Evolutionary conservation across 2,329 filamentous ascomycete species (phyloP).

Genomic region (Ceratocystis eucalypticola): DNA sequence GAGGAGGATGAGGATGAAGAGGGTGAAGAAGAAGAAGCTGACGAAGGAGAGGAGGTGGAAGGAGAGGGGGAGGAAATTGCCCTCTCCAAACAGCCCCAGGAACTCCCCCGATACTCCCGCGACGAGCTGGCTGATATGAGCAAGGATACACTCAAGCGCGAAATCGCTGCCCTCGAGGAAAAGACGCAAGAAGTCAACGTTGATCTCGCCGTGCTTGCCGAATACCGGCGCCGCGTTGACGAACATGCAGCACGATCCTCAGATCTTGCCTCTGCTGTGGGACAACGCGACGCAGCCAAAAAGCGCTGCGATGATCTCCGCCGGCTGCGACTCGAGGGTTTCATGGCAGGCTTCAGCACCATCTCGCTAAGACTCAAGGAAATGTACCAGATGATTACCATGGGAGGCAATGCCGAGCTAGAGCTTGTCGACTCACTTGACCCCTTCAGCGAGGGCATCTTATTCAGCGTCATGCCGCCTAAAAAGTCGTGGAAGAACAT

Average conservation of each 20-base stretch:
- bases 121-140: constrained; percentile 55
- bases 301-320: constrained; percentile 85
- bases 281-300: constrained; percentile 73
- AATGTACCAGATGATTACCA: constrained; percentile 99
- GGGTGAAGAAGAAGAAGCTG: constrained; percentile 21
- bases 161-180: constrained; percentile 49
- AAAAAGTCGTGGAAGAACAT: constrained; percentile 99
- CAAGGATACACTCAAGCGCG: constrained; percentile 46
- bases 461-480: constrained; percentile 97
- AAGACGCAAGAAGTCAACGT: constrained; percentile 74
- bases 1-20: constrained; percentile 23
- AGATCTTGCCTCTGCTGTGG: constrained; percentile 67
- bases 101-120: constrained; percentile 64
- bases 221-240: constrained; percentile 75
- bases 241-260: constrained; percentile 71
- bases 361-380: constrained; percentile 94
- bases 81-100: constrained; percentile 31
- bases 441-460: constrained; percentile 89
- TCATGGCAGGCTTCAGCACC: constrained; percentile 93
- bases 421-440: constrained; percentile 94
- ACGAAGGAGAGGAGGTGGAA: constrained; percentile 24
- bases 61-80: constrained; percentile 24
- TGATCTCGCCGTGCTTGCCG: constrained; percentile 74
- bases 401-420: constrained; percentile 95
- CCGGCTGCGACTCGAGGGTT: constrained; percentile 78